Conservation (phyloP, 495 filamentous ascomycete genomes). For the Penicillium flavigenum region DNA sequence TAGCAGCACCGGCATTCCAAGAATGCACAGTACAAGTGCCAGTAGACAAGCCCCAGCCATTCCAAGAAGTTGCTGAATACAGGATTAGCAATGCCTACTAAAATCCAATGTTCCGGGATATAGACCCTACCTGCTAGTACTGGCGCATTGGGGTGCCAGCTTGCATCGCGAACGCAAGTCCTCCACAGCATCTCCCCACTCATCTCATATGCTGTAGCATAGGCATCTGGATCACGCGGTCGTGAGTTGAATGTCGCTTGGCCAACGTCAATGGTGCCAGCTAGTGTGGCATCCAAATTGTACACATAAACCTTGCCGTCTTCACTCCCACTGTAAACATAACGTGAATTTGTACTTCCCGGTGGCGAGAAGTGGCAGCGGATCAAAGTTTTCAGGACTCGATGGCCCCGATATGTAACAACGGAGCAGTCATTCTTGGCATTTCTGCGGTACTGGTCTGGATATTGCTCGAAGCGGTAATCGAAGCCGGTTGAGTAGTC, state of each 20-base stretch:
- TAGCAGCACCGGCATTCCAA: conserved; percentile 64
- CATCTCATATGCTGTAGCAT: conserved; percentile 40
- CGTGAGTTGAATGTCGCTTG: conserved; percentile 59
- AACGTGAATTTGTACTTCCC: conserved; percentile 81
- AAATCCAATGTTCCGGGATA: background rate
- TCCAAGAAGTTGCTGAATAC: conserved; percentile 70
- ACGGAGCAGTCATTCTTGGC: conserved; percentile 86
- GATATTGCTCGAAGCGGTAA: conserved; percentile 74
- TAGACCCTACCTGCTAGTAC: conserved; percentile 72
- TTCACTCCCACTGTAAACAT: conserved; percentile 86
- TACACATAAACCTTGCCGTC: conserved; percentile 89
- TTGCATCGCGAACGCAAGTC: conserved; percentile 87
- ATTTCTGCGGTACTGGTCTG: conserved; percentile 62
- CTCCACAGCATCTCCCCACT: conserved; percentile 55
- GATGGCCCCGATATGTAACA: conserved; percentile 90
- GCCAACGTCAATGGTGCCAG: conserved; percentile 74
- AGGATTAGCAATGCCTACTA: conserved; percentile 2
- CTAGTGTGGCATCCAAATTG: conserved; percentile 91
- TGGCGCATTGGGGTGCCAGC: conserved; percentile 91
- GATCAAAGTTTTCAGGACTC: conserved; percentile 84
- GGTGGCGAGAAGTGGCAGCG: conserved; percentile 95
- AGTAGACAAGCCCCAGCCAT: conserved; percentile 63
- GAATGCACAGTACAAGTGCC: conserved; percentile 77
- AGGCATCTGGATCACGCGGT: conserved; percentile 50
- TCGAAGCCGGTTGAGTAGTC: conserved; percentile 73